Conservation (phyloP, 2,329 filamentous ascomycete species). For the Nemania serpens region DNA sequence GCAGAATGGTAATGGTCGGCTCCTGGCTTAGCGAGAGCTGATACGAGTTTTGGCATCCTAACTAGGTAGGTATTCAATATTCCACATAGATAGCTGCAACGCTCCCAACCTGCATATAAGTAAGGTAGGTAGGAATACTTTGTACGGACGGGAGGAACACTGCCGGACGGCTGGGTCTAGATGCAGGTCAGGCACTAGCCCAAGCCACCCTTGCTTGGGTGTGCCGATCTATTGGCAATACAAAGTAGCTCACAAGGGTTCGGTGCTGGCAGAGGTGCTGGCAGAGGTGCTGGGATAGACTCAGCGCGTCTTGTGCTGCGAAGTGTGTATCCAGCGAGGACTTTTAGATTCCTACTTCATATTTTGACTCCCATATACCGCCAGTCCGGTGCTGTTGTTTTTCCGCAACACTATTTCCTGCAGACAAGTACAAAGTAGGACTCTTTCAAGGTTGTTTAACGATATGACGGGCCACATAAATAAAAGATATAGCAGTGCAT, state of each 20-base stretch:
- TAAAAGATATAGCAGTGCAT: too few species aligned
- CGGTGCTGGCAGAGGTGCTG: not conserved
- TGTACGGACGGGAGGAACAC: constrained; percentile 13
- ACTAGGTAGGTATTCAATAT: constrained; percentile 20
- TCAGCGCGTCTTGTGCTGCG: not conserved
- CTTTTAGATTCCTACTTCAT: not conserved
- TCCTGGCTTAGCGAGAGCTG: constrained; percentile 13
- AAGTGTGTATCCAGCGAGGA: too few species aligned
- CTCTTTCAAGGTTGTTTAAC: too few species aligned
- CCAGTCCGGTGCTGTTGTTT: not conserved
- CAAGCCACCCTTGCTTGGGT: not conserved
- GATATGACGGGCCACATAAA: too few species aligned
- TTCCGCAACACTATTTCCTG: too few species aligned
- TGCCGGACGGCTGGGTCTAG: constrained; percentile 17
- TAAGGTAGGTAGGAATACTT: too few species aligned
- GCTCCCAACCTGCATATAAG: not conserved
- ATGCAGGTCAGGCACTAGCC: constrained; percentile 11
- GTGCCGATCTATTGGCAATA: constrained; percentile 6
- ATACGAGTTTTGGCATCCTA: constrained; percentile 16
- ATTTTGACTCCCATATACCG: too few species aligned
- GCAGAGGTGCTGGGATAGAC: not conserved
- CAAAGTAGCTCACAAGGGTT: too few species aligned
- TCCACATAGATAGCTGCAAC: not conserved
- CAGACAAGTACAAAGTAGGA: too few species aligned
- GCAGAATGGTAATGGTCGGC: not conserved